phyloP scores from a whole-genome alignment of 768 basidiomycete species.

The Suillus sp. region DNA sequence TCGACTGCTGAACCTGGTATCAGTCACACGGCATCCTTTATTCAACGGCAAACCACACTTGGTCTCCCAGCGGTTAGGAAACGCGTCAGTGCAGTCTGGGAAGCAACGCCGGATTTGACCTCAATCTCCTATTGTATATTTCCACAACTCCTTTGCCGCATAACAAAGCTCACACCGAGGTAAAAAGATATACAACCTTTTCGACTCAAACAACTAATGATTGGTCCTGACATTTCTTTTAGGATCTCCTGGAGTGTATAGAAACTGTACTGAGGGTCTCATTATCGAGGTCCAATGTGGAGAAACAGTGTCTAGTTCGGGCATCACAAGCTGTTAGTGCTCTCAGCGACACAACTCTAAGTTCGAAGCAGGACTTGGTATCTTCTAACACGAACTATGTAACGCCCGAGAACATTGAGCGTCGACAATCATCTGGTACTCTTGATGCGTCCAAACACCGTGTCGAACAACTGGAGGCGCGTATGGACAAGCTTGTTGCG shows the following conservation, averaged over 20 bases:
- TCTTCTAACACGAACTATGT: constrained; percentile 26
- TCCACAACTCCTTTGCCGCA: constrained; percentile 55
- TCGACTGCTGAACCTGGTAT: constrained; percentile 46
- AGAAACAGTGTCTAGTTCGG: constrained; percentile 16
- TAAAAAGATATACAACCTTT: constrained; percentile 32
- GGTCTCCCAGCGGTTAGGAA: constrained; percentile 51
- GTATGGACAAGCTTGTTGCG: constrained; percentile 93
- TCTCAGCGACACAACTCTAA: constrained; percentile 40
- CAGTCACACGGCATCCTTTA: constrained; percentile 22
- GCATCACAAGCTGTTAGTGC: constrained; percentile 42
- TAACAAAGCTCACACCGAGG: constrained; percentile 60
- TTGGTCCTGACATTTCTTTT: constrained; percentile 24
- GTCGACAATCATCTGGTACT: constrained; percentile 68
- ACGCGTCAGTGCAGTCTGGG: constrained; percentile 50
- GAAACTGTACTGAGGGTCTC: constrained; percentile 62
- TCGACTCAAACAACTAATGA: background rate
- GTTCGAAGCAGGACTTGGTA: constrained; percentile 11
- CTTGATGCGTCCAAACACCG: constrained; percentile 75
- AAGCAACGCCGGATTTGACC: constrained; percentile 39
- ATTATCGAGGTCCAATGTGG: constrained; percentile 46
- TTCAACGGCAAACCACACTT: constrained; percentile 55
- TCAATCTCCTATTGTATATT: constrained; percentile 57
- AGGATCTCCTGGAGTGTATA: constrained; percentile 59
- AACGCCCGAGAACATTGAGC: constrained; percentile 74
- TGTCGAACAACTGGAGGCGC: constrained; percentile 80